Evolutionary conservation across 305 asterid species (phyloP).

Genomic region (Fraxinus dipetala): DNA sequence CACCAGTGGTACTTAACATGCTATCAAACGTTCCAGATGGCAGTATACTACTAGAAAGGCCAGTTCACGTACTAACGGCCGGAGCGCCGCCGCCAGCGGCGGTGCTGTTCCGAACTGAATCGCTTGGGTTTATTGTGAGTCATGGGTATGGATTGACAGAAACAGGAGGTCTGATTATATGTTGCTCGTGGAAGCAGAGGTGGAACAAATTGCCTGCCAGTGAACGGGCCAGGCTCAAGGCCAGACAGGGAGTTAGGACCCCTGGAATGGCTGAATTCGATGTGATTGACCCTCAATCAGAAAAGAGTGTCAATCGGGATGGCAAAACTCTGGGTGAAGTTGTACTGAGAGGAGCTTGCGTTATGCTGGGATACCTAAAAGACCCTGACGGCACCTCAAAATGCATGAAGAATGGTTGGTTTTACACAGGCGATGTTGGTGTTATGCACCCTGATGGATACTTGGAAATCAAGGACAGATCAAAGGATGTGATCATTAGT

Average conservation of each 20-base stretch:
- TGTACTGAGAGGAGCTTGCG: constrained; percentile 14
- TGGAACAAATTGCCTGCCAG: constrained; percentile 18
- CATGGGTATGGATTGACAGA: constrained; percentile 24
- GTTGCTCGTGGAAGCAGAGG: constrained; percentile 19
- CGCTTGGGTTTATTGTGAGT: constrained; percentile 10
- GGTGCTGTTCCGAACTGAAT: constrained; percentile 3
- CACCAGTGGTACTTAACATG: constrained; percentile 25
- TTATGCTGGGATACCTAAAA: constrained; percentile 24
- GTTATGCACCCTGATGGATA: background rate
- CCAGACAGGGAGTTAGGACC: constrained; percentile 25
- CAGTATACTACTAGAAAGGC: background rate
- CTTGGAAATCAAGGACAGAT: background rate
- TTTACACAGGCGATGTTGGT: background rate
- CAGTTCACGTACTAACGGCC: constrained; percentile 11
- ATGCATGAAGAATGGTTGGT: background rate
- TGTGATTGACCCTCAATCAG: constrained; percentile 17
- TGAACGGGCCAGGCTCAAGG: constrained; percentile 22
- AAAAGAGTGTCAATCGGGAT: constrained; percentile 16
- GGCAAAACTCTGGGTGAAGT: constrained; percentile 20
- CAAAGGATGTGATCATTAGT: constrained; percentile 2
- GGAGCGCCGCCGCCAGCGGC: constrained; percentile 25
- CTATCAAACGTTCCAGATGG: constrained; percentile 3
- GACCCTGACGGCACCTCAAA: constrained; percentile 21
- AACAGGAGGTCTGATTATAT: constrained; percentile 8
- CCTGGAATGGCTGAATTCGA: constrained; percentile 12